phyloP scores from a whole-genome alignment of 225 moss, liverwort and hornwort species.

The Sphagnum contortum region DNA sequence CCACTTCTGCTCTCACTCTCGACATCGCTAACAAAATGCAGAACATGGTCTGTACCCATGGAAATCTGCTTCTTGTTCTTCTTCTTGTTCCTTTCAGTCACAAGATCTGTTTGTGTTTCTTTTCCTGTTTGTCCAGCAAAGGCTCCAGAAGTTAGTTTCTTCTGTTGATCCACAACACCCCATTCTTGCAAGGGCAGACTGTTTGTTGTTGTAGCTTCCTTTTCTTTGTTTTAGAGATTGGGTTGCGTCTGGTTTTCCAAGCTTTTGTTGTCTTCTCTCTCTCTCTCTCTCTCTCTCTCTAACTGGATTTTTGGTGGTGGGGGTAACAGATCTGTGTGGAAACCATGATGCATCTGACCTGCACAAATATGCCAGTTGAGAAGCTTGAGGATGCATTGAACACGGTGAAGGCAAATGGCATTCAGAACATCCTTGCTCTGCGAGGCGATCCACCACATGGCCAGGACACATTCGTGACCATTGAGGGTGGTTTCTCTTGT shows the following conservation, averaged over 20 bases:
- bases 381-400: conserved; percentile 72
- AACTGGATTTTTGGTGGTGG: no score
- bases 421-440: conserved; percentile 92
- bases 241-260: no score
- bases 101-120: no score
- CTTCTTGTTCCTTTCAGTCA: no score
- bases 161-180: no score
- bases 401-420: conserved; percentile 62
- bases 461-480: conserved; percentile 75
- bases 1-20: conserved; percentile 81
- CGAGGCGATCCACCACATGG: conserved; percentile 98
- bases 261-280: no score
- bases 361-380: conserved; percentile 96
- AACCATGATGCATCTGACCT: conserved; percentile 99
- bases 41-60: conserved; percentile 58
- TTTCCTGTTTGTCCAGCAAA: no score
- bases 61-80: not conserved
- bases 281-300: no score
- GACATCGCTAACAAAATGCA: conserved; percentile 82
- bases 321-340: conserved; percentile 78
- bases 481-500: conserved; percentile 79
- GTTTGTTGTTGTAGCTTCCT: no score
- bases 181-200: no score
- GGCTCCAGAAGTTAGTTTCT: no score
- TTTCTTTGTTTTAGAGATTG: no score